Evolutionary conservation across 495 filamentous ascomycete genomes (phyloP), one percentile per base, ranked within the genome.

Genomic region (Pseudevernia furfuracea): DNA sequence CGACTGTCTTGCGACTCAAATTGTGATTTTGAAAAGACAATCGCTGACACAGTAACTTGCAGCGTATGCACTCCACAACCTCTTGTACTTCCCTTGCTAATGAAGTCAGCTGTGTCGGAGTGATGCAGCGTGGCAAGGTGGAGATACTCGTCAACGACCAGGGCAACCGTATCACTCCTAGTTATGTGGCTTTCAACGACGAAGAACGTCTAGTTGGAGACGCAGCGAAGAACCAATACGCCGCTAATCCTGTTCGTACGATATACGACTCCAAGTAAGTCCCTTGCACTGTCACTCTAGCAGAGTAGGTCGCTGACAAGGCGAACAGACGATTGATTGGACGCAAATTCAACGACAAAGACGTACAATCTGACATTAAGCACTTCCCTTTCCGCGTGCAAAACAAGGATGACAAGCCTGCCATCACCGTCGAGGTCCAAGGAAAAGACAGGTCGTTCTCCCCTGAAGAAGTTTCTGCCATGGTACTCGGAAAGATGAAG

Each of bases 221-320:
- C 79, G 93, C 95, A 68, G 95, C 95, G 63, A 99, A 99, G 89
- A 97, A 99, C 81, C 95, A 97, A 84, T 96, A 91, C 73, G 89
- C 95, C 62, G 82, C 90, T 64, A 97, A 99, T 83, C 95, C 95
- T 52, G 76, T 76, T 67, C 83, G 87, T 66, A 97, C 95, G 49
- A 82, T 99, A 73, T 97, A 87, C 73, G 94, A 97, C 72, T 85
- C 96, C 74, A 96, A 96, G 81, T 55, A 34, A 55, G 52, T 10
- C 0, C 0, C 4, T 23, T 2, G 17, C n/a, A n/a, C n/a, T n/a
- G n/a, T n/a, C n/a, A n/a, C n/a, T n/a, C n/a, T n/a, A n/a, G n/a
- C n/a, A n/a, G n/a, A n/a, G n/a, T n/a, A n/a, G n/a, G n/a, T n/a
- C n/a, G 30, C 52, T 55, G 15, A 55, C 52, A 55, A 6, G 2